Evolutionary conservation across 495 filamentous ascomycete species (phyloP).

Genomic region (Cryomyces minteri): DNA sequence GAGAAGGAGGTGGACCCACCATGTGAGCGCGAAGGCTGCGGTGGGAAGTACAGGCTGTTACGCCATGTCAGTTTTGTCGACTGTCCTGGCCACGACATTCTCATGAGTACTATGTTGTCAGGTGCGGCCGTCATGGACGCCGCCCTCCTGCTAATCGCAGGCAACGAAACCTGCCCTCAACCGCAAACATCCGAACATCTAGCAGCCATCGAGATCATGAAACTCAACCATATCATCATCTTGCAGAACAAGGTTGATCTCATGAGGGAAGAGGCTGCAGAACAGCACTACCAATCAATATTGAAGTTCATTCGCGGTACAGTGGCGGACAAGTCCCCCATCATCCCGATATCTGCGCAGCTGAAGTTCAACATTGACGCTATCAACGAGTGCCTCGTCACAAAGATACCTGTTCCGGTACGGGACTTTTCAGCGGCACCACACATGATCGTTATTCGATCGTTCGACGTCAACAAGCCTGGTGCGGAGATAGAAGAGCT

Average conservation of each 20-base stretch:
- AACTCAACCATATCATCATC: conserved; percentile 94
- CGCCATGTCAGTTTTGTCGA: conserved; percentile 84
- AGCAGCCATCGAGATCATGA: conserved; percentile 98
- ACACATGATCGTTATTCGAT: conserved; percentile 97
- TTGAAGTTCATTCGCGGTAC: conserved; percentile 96
- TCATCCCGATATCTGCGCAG: conserved; percentile 96
- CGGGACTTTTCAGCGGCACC: conserved; percentile 80
- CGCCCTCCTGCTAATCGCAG: conserved; percentile 85
- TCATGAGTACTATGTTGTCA: conserved; percentile 99
- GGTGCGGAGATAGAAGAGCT: conserved; percentile 98
- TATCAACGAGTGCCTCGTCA: conserved; percentile 83
- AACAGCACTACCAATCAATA: conserved; percentile 87
- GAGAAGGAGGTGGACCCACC: conserved; percentile 94
- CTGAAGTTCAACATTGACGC: conserved; percentile 99
- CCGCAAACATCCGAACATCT: conserved; percentile 98
- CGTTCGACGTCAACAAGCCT: conserved; percentile 98
- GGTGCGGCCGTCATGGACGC: conserved; percentile 99
- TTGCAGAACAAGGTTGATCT: conserved; percentile 98
- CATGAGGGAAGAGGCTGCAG: conserved; percentile 83
- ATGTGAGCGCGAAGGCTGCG: conserved; percentile 85
- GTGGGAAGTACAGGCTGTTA: conserved; percentile 63
- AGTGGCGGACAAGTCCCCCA: conserved; percentile 84
- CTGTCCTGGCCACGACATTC: conserved; percentile 99
- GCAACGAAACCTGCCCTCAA: conserved; percentile 96
- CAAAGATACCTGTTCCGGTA: conserved; percentile 77